Base-by-base conservation (phyloP, 1,139 yeast species). In the Suhomyces bribrorum region DNA sequence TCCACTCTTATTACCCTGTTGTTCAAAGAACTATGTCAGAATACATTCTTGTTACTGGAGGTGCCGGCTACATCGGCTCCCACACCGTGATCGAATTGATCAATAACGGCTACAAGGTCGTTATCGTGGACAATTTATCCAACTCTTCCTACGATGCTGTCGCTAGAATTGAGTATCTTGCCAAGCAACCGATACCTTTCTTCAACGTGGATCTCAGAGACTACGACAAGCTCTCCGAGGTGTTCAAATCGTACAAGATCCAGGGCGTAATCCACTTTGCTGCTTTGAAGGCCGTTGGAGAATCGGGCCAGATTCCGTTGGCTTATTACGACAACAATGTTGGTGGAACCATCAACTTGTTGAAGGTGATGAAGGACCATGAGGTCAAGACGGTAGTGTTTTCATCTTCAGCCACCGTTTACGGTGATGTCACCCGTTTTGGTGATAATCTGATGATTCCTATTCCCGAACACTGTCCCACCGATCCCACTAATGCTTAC, bases 41-140 rank as follows among this genome's bases (percentile, higher is more conserved):
- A 13, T 73, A 71, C 57, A 82, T 85, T 41, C 69, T 86, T 42
- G 90, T 86, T 25, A 84, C 95, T 23, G 95, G 95, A 32, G 95
- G 95, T 39, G 88, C 94, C 24, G 95, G 95, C 23, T 86, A 86
- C 62, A 85, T 86, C 54, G 95, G 95, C 18, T 83, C 92, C 13
- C 95, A 86, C 57, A 83, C 92, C 2, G 84, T 81, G 6, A 76
- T 83, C 26, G 85, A 82, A 49, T 71, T 86, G 40, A 59, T 84
- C 41, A 73, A 78, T 47, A 73, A 79, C 38, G 87, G 87, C 26
- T 77, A 81, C 54, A 73, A 81, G 32, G 89, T 85, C 22, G 81
- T 86, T 14, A 75, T 86, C 34, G 78, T 82, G 26, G 95, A 86
- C 60, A 83, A 83, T 56, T 69, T 84, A 45, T 65, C 73, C 53